Percentiles rank a stretch among this genome's conserved stretches.
phyloP scores from a whole-genome alignment of 352 stramenopile genomes.

The Globisporangium yorkense region DNA sequence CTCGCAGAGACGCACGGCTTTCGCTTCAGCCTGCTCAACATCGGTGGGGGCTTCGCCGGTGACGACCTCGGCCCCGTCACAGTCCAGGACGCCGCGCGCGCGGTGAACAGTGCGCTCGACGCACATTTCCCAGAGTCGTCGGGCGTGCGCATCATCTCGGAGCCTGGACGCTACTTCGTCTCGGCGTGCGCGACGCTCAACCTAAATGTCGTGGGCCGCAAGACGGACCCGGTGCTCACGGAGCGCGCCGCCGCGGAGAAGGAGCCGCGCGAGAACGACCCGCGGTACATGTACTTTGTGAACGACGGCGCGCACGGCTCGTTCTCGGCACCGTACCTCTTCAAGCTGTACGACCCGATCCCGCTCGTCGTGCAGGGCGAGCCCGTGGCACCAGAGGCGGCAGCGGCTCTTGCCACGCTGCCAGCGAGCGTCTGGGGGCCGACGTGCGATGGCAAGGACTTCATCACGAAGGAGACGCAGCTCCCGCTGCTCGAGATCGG shows the following conservation, averaged over 20 bases:
- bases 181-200: conserved; percentile 61
- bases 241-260: conserved; percentile 4
- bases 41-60: conserved; percentile 84
- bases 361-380: conserved; percentile 10
- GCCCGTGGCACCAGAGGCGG: not conserved
- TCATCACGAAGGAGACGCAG: conserved; percentile 27
- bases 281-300: conserved; percentile 49
- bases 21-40: conserved; percentile 72
- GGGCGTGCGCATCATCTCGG: conserved; percentile 78
- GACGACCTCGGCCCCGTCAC: conserved; percentile 36
- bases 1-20: conserved; percentile 53
- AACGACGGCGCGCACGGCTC: conserved; percentile 44
- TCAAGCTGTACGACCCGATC: conserved; percentile 23
- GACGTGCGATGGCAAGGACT: conserved; percentile 49
- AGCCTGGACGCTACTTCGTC: conserved; percentile 88
- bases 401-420: conserved; percentile 5
- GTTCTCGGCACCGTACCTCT: conserved; percentile 36
- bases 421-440: conserved; percentile 38
- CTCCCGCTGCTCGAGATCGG: conserved; percentile 37
- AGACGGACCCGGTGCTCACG: conserved; percentile 26
- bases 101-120: conserved; percentile 35
- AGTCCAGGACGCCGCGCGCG: conserved; percentile 31
- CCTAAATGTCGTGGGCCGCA: conserved; percentile 65
- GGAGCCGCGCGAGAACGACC: conserved; percentile 17
- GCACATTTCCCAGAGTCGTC: conserved; percentile 34